Evolutionary conservation across 1,284 basidiomycete genomes (phyloP).

Genomic region (Anthracocystis walkeri): DNA sequence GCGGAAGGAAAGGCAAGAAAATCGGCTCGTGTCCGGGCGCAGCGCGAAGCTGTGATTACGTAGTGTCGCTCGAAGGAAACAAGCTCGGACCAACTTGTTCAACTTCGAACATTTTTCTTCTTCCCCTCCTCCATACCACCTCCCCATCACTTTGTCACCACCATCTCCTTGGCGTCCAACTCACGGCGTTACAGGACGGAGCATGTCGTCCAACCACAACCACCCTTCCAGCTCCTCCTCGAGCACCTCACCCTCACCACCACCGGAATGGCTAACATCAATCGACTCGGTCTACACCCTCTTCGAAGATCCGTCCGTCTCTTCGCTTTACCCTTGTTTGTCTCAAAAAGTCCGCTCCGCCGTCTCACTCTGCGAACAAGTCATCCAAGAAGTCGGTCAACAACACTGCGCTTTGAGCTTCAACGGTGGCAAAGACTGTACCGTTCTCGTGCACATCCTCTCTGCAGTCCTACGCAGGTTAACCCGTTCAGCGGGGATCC

Average conservation of each 20-base stretch:
- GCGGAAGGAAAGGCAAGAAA: neutral
- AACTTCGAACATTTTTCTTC: too few relatives aligned
- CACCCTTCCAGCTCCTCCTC: constrained; percentile 2
- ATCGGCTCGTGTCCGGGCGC: too few relatives aligned
- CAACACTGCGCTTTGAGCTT: constrained; percentile 77
- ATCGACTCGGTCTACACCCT: constrained; percentile 65
- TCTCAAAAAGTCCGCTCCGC: constrained; percentile 49
- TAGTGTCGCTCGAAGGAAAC: too few relatives aligned
- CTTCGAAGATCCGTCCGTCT: constrained; percentile 43
- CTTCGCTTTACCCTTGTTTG: constrained; percentile 41
- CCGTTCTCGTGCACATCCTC: constrained; percentile 90
- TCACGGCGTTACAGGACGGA: too few relatives aligned
- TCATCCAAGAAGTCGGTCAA: constrained; percentile 58
- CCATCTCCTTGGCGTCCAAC: too few relatives aligned
- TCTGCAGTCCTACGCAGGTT: constrained; percentile 76
- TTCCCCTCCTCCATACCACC: neutral
- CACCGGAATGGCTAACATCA: constrained; percentile 56
- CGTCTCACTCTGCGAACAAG: constrained; percentile 56
- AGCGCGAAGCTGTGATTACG: too few relatives aligned
- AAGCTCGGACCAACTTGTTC: too few relatives aligned
- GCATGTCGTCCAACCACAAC: constrained; percentile 24
- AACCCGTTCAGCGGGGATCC: constrained; percentile 57
- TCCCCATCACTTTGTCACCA: neutral
- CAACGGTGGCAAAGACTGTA: constrained; percentile 97
- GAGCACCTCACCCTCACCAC: constrained; percentile 6